Evolutionary conservation across 176 grass and related monocot species (phyloP), one percentile per base, ranked within the genome.

Genomic region (Alloteropsis semialata): DNA sequence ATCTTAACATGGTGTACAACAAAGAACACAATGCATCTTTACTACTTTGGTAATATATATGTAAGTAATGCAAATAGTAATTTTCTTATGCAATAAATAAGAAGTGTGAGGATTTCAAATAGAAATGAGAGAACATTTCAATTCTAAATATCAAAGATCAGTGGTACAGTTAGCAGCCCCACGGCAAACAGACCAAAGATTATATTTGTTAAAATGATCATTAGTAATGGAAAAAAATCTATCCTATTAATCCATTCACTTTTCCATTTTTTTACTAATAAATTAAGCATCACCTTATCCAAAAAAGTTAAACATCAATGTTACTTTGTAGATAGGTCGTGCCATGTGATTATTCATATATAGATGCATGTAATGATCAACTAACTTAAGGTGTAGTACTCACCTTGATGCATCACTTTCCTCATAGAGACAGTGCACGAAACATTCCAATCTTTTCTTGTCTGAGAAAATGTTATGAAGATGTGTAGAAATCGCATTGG

Each of bases 341-440:
- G 51, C 37, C 34, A 38, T 28, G 22, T 69, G 36, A 32, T 80
- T n/a, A 51, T 76, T 61, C 7, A 60, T 24, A 63, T n/a, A n/a
- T n/a, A n/a, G 17, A 27, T 34, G 13, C 9, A 81, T 18, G n/a
- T 33, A 64, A 39, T 49, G 15, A 43, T 48, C 50, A 84, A 51
- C 76, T 45, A 74, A 51, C 24, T 33, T 34, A 19, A 37, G 8
- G 5, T 29, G 10, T 14, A 83, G 10, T 57, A 86, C 88, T 82
- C 65, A 90, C 88, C 83, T 25, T 57, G 79, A 72, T 66, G 61
- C 1, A 36, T 72, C 36, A 61, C 5, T 73, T 34, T 59, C 46
- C 69, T 85, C 69, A 25, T 74, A 22, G 61, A 92, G 75, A 65
- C 80, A 90, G 1, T n/a, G 18, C 14, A 83, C 69, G 21, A 95